These are phyloP conservation scores for Juncus inflexus DNA, from an alignment of 176 grass and related monocot species.

Conservation along the genomic window DNA sequence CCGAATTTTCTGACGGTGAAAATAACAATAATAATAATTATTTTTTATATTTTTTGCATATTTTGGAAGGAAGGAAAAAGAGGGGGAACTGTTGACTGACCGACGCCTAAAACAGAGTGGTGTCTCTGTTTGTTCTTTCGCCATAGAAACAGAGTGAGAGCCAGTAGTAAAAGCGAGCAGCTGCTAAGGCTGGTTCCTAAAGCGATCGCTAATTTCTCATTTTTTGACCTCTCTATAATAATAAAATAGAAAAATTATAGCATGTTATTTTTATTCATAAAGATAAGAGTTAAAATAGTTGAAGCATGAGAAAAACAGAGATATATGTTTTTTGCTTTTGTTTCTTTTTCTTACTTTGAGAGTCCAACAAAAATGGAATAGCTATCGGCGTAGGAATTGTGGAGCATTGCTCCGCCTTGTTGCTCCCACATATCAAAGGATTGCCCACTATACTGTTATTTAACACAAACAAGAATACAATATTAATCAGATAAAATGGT, in stretches of 20 bases:
- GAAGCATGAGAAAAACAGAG: slow-evolving; percentile 6
- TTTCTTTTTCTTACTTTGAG: slow-evolving; percentile 40
- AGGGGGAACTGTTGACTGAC: slow-evolving; percentile 26
- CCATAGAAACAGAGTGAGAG: slow-evolving; percentile 54
- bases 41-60: background rate
- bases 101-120: slow-evolving; percentile 59
- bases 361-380: slow-evolving; percentile 56
- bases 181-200: slow-evolving; percentile 65
- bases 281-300: slow-evolving; percentile 3
- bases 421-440: slow-evolving; percentile 72
- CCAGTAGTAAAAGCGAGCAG: slow-evolving; percentile 59
- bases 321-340: background rate
- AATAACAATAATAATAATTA: background rate
- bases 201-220: slow-evolving; percentile 45
- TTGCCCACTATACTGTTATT: slow-evolving; percentile 75
- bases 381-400: slow-evolving; percentile 37
- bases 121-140: slow-evolving; percentile 43
- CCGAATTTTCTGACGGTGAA: slow-evolving; percentile 7
- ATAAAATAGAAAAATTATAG: background rate
- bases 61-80: background rate
- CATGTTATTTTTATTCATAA: slow-evolving; percentile 13
- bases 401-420: slow-evolving; percentile 44
- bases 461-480: background rate
- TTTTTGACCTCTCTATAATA: slow-evolving; percentile 53
- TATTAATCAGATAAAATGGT: slow-evolving; percentile 6